A percentile compares a stretch with the other conserved stretches of the same genome.
These are phyloP conservation scores for Coleophoma crateriformis DNA, from an alignment of 2,329 filamentous ascomycete genomes.

Conservation along the genomic window DNA sequence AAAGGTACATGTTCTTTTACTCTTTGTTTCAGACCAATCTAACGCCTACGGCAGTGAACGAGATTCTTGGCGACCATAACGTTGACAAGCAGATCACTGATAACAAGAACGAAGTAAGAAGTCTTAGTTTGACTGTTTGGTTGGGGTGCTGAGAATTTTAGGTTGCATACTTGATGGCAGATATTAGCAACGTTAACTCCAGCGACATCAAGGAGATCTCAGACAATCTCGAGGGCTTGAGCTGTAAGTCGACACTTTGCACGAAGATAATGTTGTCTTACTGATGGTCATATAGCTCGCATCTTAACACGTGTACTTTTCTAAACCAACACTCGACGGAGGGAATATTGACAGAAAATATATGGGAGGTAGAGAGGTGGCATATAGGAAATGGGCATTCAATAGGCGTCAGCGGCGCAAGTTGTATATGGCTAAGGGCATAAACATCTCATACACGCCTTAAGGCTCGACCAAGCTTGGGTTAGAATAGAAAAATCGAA, in stretches of 20 bases:
- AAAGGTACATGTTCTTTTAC: constrained; percentile 48
- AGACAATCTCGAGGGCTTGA: constrained; percentile 73
- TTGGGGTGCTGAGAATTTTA: constrained; percentile 22
- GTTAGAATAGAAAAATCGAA: no score
- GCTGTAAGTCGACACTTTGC: constrained; percentile 49
- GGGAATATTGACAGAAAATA: constrained; percentile 1
- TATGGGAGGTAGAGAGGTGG: background rate
- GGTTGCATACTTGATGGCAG: constrained; percentile 95
- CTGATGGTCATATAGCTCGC: constrained; percentile 22
- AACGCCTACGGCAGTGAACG: constrained; percentile 61
- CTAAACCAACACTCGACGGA: constrained; percentile 11
- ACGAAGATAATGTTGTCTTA: background rate
- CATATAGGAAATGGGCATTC: constrained; percentile 11
- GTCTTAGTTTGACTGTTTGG: background rate
- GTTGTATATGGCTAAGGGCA: background rate
- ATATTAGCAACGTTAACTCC: constrained; percentile 81
- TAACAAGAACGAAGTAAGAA: constrained; percentile 75
- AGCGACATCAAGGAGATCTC: constrained; percentile 82
- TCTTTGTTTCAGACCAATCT: constrained; percentile 9
- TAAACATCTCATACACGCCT: background rate
- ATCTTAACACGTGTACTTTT: constrained; percentile 32
- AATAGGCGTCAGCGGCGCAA: constrained; percentile 12
- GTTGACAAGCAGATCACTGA: constrained; percentile 99
- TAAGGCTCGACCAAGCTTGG: no score
- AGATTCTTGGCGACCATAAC: constrained; percentile 90